Conservation (phyloP, 768 basidiomycete species). For the Trametes meyenii region DNA sequence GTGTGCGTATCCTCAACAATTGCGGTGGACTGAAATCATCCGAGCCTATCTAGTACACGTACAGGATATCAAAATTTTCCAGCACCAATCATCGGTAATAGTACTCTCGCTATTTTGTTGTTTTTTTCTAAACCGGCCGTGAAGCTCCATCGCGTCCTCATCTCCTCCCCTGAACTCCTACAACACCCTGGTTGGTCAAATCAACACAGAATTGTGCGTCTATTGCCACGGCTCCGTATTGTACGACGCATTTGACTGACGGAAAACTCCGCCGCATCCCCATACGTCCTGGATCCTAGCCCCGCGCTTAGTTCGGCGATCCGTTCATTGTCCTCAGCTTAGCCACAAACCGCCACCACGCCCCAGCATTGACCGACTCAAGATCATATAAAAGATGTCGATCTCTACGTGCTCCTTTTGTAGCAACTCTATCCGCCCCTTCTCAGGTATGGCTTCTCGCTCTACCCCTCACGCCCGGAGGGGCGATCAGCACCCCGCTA, state of each 20-base stretch:
- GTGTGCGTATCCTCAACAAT: too few species aligned
- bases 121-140: too few species aligned
- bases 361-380: not conserved
- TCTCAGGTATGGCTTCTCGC: slow-evolving; percentile 2
- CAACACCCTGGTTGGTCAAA: too few species aligned
- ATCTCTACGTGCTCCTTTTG: not conserved
- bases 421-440: not conserved
- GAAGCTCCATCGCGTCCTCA: too few species aligned
- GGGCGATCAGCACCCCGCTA: not conserved
- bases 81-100: too few species aligned
- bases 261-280: not conserved
- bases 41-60: too few species aligned
- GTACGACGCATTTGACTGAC: not conserved
- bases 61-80: too few species aligned
- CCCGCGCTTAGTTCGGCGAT: not conserved
- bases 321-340: not conserved
- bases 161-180: too few species aligned
- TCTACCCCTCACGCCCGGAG: not conserved
- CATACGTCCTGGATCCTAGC: not conserved
- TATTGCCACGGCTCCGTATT: not conserved
- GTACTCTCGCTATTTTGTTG: too few species aligned
- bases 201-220: too few species aligned
- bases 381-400: not conserved
- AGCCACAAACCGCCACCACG: not conserved
- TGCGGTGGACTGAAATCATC: too few species aligned